Conservation (phyloP, 2,329 filamentous ascomycete genomes). For the Epichloe brachyelytri region DNA sequence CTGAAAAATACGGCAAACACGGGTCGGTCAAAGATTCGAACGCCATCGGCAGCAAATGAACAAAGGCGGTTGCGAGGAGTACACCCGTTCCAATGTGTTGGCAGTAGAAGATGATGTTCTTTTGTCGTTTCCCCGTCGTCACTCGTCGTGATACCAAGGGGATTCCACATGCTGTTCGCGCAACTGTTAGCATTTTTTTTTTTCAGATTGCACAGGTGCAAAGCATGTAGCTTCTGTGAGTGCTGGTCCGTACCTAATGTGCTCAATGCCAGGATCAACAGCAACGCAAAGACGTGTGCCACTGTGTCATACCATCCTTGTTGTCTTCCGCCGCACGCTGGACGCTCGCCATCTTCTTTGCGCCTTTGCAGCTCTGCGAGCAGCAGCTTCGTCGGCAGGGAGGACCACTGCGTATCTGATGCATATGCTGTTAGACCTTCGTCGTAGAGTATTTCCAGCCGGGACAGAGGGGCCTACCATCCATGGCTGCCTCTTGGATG, state of each 20-base stretch:
- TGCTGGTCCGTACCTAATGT: conserved; percentile 34
- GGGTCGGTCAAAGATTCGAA: conserved; percentile 55
- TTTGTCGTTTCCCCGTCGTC: conserved; percentile 43
- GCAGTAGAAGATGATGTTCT: conserved; percentile 49
- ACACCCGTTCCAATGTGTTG: conserved; percentile 74
- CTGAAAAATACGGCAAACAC: conserved; percentile 71
- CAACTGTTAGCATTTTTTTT: neutral
- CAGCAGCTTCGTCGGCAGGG: conserved; percentile 38
- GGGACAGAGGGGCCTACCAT: conserved; percentile 1
- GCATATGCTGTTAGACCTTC: neutral
- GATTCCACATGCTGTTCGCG: conserved; percentile 45
- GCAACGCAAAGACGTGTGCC: conserved; percentile 53
- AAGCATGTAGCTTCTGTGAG: neutral
- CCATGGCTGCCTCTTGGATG: conserved; percentile 8
- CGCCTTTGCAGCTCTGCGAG: conserved; percentile 40
- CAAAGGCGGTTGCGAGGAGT: conserved; percentile 75
- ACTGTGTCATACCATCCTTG: conserved; percentile 50
- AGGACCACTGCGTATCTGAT: conserved; percentile 27
- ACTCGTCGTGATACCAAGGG: conserved; percentile 50
- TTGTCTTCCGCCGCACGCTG: conserved; percentile 39
- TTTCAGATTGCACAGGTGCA: too few species aligned
- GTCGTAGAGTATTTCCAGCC: neutral
- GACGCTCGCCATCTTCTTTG: conserved; percentile 28
- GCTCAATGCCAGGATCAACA: conserved; percentile 51
- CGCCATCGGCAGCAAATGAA: conserved; percentile 59